A percentile compares a stretch with the other conserved stretches of the same genome.
These are phyloP conservation scores for Testicularia cyperi DNA, from an alignment of 1,284 basidiomycete genomes.

Conservation along the genomic window DNA sequence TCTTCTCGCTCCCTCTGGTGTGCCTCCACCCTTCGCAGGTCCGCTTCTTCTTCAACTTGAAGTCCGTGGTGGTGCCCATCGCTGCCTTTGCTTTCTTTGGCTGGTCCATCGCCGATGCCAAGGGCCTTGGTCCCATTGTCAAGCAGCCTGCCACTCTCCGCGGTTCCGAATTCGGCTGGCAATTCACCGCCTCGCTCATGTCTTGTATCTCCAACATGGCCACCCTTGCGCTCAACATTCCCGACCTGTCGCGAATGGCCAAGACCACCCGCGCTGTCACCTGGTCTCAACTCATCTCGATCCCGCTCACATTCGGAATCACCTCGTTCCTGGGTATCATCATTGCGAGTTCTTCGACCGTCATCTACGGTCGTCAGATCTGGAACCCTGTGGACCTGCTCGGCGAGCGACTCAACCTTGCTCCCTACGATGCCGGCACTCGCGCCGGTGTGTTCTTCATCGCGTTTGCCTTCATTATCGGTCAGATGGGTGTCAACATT, in stretches of 20 bases:
- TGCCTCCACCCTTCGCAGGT: conserved; percentile 80
- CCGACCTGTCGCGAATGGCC: conserved; percentile 48
- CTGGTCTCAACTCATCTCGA: conserved; percentile 61
- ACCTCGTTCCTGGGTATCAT: conserved; percentile 82
- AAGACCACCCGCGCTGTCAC: conserved; percentile 27
- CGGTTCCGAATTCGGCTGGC: conserved; percentile 74
- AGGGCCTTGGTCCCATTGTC: conserved; percentile 75
- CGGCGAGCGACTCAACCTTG: conserved; percentile 69
- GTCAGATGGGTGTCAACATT: conserved; percentile 67
- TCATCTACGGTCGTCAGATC: conserved; percentile 74
- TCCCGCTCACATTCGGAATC: conserved; percentile 75
- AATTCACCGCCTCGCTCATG: conserved; percentile 67
- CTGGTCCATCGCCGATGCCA: conserved; percentile 76
- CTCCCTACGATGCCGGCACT: conserved; percentile 65
- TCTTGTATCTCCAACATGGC: conserved; percentile 45
- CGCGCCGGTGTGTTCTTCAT: conserved; percentile 69
- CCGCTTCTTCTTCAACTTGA: conserved; percentile 77
- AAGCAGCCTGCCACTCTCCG: conserved; percentile 69
- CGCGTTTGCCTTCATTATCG: conserved; percentile 69
- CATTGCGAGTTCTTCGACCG: conserved; percentile 75
- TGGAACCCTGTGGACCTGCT: conserved; percentile 80
- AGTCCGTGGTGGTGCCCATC: conserved; percentile 68
- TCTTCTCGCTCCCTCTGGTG: conserved; percentile 75
- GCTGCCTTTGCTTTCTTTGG: conserved; percentile 70
- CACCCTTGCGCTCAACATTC: conserved; percentile 46